A percentile compares a stretch with the other conserved stretches of the same genome.
These are phyloP conservation scores for Irpex lacteus DNA, from an alignment of 1,284 basidiomycete species.

Conservation along the genomic window DNA sequence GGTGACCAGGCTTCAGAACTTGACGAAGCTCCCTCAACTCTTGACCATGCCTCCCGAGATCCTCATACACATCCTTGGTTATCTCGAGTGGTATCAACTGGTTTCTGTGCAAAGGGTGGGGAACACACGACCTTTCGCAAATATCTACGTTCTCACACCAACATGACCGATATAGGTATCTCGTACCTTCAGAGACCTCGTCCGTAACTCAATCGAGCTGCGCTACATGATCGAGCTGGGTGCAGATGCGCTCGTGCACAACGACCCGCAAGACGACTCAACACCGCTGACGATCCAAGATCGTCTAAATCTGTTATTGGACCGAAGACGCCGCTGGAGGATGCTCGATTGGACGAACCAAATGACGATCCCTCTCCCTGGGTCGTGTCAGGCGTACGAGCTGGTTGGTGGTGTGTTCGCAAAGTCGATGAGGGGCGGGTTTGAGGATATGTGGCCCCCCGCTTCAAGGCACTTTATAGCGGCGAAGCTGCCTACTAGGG, in stretches of 20 bases:
- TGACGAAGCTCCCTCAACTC: not conserved
- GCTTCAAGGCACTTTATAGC: conserved; percentile 34
- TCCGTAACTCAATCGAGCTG: conserved; percentile 38
- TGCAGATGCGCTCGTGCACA: conserved; percentile 38
- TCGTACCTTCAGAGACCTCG: conserved; percentile 28
- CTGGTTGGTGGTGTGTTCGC: conserved; percentile 56
- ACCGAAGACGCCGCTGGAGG: conserved; percentile 40
- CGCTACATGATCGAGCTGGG: conserved; percentile 49
- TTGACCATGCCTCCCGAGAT: not conserved
- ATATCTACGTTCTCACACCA: no score
- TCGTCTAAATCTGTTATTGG: conserved; percentile 36
- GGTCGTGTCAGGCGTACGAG: conserved; percentile 51
- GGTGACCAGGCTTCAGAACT: not conserved
- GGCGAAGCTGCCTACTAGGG: conserved; percentile 37
- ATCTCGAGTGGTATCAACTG: not conserved
- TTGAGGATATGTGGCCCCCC: not conserved
- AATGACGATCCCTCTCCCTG: conserved; percentile 32
- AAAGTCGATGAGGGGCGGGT: conserved; percentile 31
- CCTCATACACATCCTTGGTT: not conserved
- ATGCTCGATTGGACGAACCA: conserved; percentile 34
- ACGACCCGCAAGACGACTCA: conserved; percentile 24
- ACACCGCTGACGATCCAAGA: conserved; percentile 29
- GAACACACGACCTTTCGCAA: not conserved
- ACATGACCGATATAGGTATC: conserved; percentile 36
- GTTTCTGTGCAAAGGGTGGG: not conserved